Conservation (phyloP, 2,329 filamentous ascomycete genomes). For the Stemphylium beticola region DNA sequence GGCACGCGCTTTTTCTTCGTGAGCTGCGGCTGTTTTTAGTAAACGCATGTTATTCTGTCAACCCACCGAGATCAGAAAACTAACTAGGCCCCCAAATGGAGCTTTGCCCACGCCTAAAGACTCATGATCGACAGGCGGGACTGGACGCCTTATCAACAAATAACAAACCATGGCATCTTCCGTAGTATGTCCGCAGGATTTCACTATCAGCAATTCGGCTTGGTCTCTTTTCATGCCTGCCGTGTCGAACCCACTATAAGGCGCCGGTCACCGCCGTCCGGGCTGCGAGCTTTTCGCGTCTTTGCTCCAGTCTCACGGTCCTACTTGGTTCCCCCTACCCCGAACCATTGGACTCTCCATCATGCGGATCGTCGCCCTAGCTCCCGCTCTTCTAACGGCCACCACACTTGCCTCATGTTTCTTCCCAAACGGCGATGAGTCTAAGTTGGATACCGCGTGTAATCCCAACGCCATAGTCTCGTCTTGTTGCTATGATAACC, state of each 20-base stretch:
- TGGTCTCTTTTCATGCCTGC: neutral
- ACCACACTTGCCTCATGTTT: constrained; percentile 18
- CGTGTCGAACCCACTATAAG: constrained; percentile 5
- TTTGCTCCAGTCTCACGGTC: neutral
- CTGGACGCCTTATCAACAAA: neutral
- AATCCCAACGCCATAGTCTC: constrained; percentile 28
- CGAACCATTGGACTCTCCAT: neutral
- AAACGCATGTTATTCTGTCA: neutral
- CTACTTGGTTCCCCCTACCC: neutral
- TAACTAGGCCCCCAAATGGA: neutral
- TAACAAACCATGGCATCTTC: neutral
- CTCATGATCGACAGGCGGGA: neutral
- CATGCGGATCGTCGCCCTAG: neutral
- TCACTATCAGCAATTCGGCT: neutral
- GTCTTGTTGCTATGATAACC: constrained; percentile 34
- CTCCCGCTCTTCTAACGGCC: neutral
- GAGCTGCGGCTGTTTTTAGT: no score
- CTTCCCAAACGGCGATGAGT: constrained; percentile 22
- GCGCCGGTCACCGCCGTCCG: neutral
- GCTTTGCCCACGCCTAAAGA: neutral
- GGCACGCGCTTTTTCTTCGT: no score
- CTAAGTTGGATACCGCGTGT: constrained; percentile 22
- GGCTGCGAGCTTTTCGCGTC: neutral
- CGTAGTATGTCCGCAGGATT: neutral
- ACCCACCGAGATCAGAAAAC: neutral